Evolutionary conservation across 2,329 filamentous ascomycete species (phyloP), one percentile per base, ranked within the genome.

Genomic region (Fusarium floridanum): DNA sequence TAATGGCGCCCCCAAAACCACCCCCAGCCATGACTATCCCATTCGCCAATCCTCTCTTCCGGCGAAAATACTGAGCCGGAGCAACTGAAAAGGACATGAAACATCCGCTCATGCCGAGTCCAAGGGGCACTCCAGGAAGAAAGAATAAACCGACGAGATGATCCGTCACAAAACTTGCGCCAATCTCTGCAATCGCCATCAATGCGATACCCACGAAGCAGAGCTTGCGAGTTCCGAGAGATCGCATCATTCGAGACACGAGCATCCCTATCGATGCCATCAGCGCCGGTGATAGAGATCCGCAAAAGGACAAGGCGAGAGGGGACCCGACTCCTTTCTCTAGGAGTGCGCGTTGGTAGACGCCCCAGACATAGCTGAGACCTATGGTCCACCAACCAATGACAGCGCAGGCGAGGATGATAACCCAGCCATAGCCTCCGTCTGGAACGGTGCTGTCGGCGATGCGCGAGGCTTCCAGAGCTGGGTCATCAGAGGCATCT

Each of bases 291-390:
- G 76, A 78, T 12, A 87, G 78, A 0, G 87, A 89, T 0, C 90
- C 90, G 6, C 92, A 88, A 69, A 91, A 92, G 0, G 89, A 86
- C 12, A 92, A 80, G 0, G 88, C 90, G 0, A 87, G 86, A 0
- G 89, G 82, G 0, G 85, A 75, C 1, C 61, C 84, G 1, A 90
- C 80, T 0, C 83, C 82, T 20, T 86, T 80, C 39, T 86, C 81
- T 0, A 91, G 85, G 0, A 92, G 83, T 0, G 86, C 89, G 3
- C 85, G 85, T 78, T 92, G 91, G 16, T 91, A 82, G 0, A 92
- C 85, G 7, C 90, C 91, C 89, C 90, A 92, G 69, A 84, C 86
- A 72, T 90, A 90, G 9, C 84, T 85, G 1, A 86, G 88, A 32
- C 89, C 90, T n/a, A 88, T 86, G 59, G 88, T 86, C 88, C 88